Conservation (phyloP, 2,329 filamentous ascomycete species). For the Xylaria multiplex region DNA sequence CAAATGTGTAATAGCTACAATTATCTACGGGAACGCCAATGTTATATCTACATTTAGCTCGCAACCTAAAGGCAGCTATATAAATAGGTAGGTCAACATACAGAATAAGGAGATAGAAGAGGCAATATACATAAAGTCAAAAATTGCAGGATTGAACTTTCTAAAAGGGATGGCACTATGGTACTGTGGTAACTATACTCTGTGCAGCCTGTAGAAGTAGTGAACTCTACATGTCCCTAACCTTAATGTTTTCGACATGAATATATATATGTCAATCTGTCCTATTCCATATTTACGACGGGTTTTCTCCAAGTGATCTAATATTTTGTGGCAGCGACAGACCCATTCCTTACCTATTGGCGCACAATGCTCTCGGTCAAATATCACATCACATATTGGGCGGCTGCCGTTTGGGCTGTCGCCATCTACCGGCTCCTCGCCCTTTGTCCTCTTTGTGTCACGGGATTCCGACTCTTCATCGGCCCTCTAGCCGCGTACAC, state of each 20-base stretch:
- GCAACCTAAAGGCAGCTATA: too few species aligned
- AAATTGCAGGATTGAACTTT: too few species aligned
- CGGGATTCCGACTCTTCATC: slow-evolving; percentile 12
- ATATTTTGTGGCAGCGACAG: background rate
- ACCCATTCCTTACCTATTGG: slow-evolving; percentile 4
- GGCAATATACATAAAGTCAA: too few species aligned
- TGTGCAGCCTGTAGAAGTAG: background rate
- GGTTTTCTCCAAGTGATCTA: slow-evolving; percentile 1
- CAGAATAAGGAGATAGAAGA: too few species aligned
- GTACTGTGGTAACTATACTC: background rate
- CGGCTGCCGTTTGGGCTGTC: slow-evolving; percentile 5
- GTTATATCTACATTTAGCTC: too few species aligned
- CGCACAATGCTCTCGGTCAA: slow-evolving; percentile 15
- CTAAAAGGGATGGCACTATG: background rate
- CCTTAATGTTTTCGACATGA: background rate
- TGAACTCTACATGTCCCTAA: slow-evolving; percentile 4
- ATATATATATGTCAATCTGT: slow-evolving; percentile 4
- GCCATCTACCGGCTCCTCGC: slow-evolving; percentile 10
- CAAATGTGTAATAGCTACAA: too few species aligned
- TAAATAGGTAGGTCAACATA: too few species aligned
- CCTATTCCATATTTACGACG: slow-evolving; percentile 1
- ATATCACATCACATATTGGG: slow-evolving; percentile 19
- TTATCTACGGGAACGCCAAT: too few species aligned
- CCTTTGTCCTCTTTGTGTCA: slow-evolving; percentile 4
- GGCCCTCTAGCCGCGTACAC: slow-evolving; percentile 17